Evolutionary conservation across 148 eudicot species (phyloP).

Genomic region (Dianthus caryophyllus): DNA sequence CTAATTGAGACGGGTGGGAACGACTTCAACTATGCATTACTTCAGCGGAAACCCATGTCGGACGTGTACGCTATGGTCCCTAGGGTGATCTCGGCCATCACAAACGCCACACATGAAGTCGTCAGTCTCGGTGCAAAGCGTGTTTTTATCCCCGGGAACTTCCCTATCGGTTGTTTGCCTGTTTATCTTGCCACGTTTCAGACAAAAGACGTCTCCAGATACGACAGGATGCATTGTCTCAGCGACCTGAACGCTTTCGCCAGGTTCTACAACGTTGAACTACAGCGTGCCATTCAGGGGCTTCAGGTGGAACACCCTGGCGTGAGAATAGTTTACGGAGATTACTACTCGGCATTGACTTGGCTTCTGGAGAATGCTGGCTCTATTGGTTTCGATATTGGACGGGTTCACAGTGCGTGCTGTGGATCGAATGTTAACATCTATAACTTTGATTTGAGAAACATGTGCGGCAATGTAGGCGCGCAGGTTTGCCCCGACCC

Average conservation of each 20-base stretch:
- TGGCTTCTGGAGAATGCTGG: slow-evolving; percentile 22
- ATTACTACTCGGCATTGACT: slow-evolving; percentile 23
- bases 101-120: slow-evolving; percentile 19
- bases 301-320: slow-evolving; percentile 17
- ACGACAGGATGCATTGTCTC: slow-evolving; percentile 23
- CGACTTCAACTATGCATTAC: slow-evolving; percentile 29
- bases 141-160: slow-evolving; percentile 25
- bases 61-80: slow-evolving; percentile 24
- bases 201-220: not conserved
- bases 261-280: slow-evolving; percentile 8
- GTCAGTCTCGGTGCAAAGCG: slow-evolving; percentile 23
- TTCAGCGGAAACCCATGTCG: slow-evolving; percentile 17
- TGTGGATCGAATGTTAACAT: slow-evolving; percentile 24
- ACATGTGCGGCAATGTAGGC: not conserved
- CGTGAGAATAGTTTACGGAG: slow-evolving; percentile 15
- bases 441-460: slow-evolving; percentile 11
- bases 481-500: slow-evolving; percentile 13
- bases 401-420: slow-evolving; percentile 13
- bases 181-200: slow-evolving; percentile 12
- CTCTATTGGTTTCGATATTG: slow-evolving; percentile 18
- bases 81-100: slow-evolving; percentile 22
- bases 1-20: slow-evolving; percentile 38
- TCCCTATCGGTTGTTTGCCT: slow-evolving; percentile 31
- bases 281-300: slow-evolving; percentile 12
- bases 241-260: slow-evolving; percentile 16